Evolutionary conservation across 345 rosid genomes (phyloP), one percentile per base, ranked within the genome.

Genomic region (Pistacia vera): DNA sequence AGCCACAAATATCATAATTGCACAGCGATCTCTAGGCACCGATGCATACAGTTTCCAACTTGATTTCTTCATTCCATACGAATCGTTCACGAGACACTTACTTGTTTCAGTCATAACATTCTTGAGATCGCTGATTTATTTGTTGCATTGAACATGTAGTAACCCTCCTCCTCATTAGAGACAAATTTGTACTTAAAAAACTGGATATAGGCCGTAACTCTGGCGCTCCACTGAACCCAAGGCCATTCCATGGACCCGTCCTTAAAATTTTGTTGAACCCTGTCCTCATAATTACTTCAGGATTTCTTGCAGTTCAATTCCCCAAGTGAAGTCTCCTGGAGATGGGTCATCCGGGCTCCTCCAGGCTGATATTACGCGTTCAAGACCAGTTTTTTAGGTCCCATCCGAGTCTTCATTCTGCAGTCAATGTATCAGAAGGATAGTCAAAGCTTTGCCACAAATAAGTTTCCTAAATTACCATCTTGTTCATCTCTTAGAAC

Each of bases 401-500:
- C 82, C 72, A 77, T 44, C 88, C 90, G 0, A 85, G 12, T 75
- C 80, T 88, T 84, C 84, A 77, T 28, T 71, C 86, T 9, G 82
- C 81, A 7, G 85, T 78, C 46, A 85, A 44, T 13, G 83, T 85
- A 68, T 88, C 86, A 3, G 82, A 64, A 9, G 87, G 89, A 68
- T 80, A 33, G 68, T 88, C 91, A 73, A 85, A 87, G 56, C 85
- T 85, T 58, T 83, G 88, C 88, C 90, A 85, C 57, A 85, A 11
- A 11, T 66, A 44, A 11, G 18, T n/a, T 72, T 8, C 35, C 76
- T 0, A 69, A 63, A 51, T 63, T 58, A 11, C 41, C 36, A 20
- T 60, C 41, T 11, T 33, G 72, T 58, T 52, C 64, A 1, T 80
- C 85, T 74, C 78, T 83, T 8, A 87, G 73, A 11, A 88, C 84